Evolutionary conservation across 2,329 filamentous ascomycete species (phyloP).

Genomic region (Trichophyton mentagrophytes): DNA sequence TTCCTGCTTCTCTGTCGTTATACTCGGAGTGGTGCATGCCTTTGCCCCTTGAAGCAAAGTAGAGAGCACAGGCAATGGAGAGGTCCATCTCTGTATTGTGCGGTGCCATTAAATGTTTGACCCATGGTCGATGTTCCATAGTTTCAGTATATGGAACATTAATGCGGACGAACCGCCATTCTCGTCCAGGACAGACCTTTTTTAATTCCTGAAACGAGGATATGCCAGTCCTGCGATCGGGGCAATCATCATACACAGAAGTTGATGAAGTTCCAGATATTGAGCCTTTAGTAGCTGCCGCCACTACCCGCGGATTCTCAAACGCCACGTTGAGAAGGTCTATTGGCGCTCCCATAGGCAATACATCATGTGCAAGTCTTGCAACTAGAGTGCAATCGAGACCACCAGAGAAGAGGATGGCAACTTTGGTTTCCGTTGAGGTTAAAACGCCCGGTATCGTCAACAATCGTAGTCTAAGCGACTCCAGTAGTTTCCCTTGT

Average conservation of each 20-base stretch:
- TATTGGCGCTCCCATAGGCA: slow-evolving; percentile 56
- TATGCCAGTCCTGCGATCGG: slow-evolving; percentile 77
- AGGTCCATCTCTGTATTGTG: slow-evolving; percentile 99
- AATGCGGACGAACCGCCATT: slow-evolving; percentile 69
- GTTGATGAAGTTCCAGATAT: slow-evolving; percentile 13
- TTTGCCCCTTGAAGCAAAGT: slow-evolving; percentile 73
- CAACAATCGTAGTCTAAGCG: slow-evolving; percentile 51
- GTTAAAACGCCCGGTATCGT: slow-evolving; percentile 47
- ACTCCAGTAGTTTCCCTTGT: slow-evolving; percentile 43
- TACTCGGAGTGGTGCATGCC: slow-evolving; percentile 36
- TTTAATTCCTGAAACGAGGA: slow-evolving; percentile 65
- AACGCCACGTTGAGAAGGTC: slow-evolving; percentile 95
- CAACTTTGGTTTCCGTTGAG: slow-evolving; percentile 38
- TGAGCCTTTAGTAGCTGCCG: slow-evolving; percentile 36
- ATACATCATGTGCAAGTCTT: slow-evolving; percentile 61
- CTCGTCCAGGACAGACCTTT: slow-evolving; percentile 52
- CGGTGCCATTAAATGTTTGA: slow-evolving; percentile 71
- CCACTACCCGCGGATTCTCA: slow-evolving; percentile 70
- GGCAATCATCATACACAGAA: slow-evolving; percentile 64
- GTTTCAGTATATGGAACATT: slow-evolving; percentile 73
- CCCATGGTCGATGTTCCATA: slow-evolving; percentile 50
- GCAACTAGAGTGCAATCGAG: slow-evolving; percentile 86
- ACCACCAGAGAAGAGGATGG: slow-evolving; percentile 84
- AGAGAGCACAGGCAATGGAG: slow-evolving; percentile 85
- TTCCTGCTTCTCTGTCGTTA: slow-evolving; percentile 12